Conservation (phyloP, 805 yeast genomes). For the Ogataea ganodermae region DNA sequence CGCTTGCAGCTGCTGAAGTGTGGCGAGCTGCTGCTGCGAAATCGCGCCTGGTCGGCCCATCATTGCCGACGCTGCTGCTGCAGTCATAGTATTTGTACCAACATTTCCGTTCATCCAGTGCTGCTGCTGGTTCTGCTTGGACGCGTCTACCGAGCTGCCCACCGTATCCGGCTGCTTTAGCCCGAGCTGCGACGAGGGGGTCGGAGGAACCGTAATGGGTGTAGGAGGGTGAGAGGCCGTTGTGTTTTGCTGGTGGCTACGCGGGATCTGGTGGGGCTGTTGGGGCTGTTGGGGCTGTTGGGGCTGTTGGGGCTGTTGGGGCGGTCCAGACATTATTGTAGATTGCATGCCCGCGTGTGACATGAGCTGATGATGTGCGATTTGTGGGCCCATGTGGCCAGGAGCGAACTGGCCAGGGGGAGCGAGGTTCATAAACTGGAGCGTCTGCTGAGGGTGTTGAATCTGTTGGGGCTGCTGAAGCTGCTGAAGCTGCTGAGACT, state of each 20-base stretch:
- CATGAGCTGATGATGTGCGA: conserved; percentile 14
- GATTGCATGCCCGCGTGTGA: conserved; percentile 14
- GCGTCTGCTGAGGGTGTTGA: conserved; percentile 11
- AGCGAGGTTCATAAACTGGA: conserved; percentile 15
- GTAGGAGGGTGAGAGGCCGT: conserved; percentile 20
- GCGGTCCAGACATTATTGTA: conserved; percentile 8
- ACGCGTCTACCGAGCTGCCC: conserved; percentile 6
- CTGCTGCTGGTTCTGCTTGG: conserved; percentile 23
- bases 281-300: conserved; percentile 1
- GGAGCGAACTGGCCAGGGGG: conserved; percentile 13
- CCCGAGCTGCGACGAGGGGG: conserved; percentile 10
- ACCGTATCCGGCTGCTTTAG: conserved; percentile 2
- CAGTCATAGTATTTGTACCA: conserved; percentile 24
- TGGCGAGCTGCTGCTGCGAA: conserved; percentile 28
- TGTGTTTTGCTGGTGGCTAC: conserved; percentile 1
- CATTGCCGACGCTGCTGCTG: conserved; percentile 31
- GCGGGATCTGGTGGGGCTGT: neutral
- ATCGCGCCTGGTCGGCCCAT: conserved; percentile 30
- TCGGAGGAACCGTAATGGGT: conserved; percentile 24
- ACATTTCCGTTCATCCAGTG: conserved; percentile 16
- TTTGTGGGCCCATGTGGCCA: conserved; percentile 13
- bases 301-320: conserved; percentile 3
- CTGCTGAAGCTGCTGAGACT: conserved; percentile 9
- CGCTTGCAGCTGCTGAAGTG: conserved; percentile 32
- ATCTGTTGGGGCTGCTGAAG: conserved; percentile 10